Percentiles rank a stretch among this genome's conserved stretches.
These are phyloP conservation scores for Phytopythium aichiense DNA, from an alignment of 352 stramenopile species.

Conservation along the genomic window DNA sequence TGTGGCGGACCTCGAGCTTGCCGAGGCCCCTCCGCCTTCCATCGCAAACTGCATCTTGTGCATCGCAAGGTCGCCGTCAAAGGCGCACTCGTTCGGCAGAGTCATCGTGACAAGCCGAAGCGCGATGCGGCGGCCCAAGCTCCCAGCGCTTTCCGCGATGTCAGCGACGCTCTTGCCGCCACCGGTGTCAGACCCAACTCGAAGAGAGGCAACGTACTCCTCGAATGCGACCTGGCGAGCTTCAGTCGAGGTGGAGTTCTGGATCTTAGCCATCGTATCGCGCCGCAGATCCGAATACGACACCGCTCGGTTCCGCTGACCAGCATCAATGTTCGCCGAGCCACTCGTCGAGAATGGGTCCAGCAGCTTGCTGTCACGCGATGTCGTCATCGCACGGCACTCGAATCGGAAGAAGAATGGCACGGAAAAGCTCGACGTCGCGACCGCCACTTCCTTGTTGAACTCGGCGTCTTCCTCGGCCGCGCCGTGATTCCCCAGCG, in stretches of 20 bases:
- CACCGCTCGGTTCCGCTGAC: slow-evolving; percentile 24
- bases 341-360: background rate
- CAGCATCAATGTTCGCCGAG: background rate
- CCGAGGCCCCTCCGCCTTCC: slow-evolving; percentile 19
- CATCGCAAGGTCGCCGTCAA: slow-evolving; percentile 33
- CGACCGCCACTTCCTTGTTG: slow-evolving; percentile 81
- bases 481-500: slow-evolving; percentile 9
- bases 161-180: slow-evolving; percentile 26
- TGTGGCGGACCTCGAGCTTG: slow-evolving; percentile 13
- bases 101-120: slow-evolving; percentile 77
- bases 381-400: slow-evolving; percentile 48
- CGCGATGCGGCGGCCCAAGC: slow-evolving; percentile 38
- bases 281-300: slow-evolving; percentile 43
- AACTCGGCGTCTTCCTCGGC: slow-evolving; percentile 75
- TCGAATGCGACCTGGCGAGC: slow-evolving; percentile 32
- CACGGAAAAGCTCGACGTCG: slow-evolving; percentile 77
- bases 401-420: slow-evolving; percentile 87
- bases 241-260: slow-evolving; percentile 13
- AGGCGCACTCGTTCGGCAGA: slow-evolving; percentile 64
- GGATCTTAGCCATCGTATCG: slow-evolving; percentile 16
- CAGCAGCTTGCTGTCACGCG: slow-evolving; percentile 9
- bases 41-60: slow-evolving; percentile 56
- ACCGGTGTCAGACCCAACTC: slow-evolving; percentile 11
- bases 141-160: slow-evolving; percentile 54
- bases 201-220: slow-evolving; percentile 36